These are phyloP conservation scores for Pinus tabuliformis DNA, from an alignment of 75 land plant genomes.

Conservation along the genomic window DNA sequence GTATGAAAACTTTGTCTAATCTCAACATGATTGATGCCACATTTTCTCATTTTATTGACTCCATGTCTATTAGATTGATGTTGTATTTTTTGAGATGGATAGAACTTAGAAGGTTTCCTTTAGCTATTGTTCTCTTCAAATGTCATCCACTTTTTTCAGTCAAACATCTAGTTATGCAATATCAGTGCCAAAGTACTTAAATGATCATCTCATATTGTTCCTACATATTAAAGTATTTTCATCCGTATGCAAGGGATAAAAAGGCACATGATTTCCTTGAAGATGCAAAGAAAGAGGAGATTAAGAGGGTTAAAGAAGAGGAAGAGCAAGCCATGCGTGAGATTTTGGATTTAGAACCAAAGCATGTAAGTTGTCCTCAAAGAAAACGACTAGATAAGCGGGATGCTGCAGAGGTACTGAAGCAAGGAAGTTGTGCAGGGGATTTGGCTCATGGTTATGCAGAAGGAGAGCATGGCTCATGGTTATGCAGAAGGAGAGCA, in stretches of 20 bases:
- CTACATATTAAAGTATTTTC: conserved; percentile 78
- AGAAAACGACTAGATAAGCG: conserved; percentile 86
- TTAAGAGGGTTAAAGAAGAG: conserved; percentile 78
- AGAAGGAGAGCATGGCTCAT: conserved; percentile 67
- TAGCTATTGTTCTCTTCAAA: neutral
- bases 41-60: neutral
- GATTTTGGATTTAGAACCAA: conserved; percentile 91
- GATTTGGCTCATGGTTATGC: conserved; percentile 83
- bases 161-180: neutral
- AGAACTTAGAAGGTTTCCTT: neutral
- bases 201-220: conserved; percentile 1
- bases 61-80: neutral
- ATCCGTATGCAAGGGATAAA: conserved; percentile 85
- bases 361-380: conserved; percentile 45
- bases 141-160: neutral
- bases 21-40: neutral
- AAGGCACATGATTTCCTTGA: conserved; percentile 22
- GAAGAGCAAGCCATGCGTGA: conserved; percentile 93
- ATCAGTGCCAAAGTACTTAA: neutral
- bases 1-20: neutral
- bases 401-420: conserved; percentile 80
- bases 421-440: conserved; percentile 81
- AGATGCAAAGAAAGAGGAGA: conserved; percentile 74
- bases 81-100: neutral
- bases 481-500: conserved; percentile 72